phyloP scores from a whole-genome alignment of 257 asterid genomes.

The Solanum sejunctum region DNA sequence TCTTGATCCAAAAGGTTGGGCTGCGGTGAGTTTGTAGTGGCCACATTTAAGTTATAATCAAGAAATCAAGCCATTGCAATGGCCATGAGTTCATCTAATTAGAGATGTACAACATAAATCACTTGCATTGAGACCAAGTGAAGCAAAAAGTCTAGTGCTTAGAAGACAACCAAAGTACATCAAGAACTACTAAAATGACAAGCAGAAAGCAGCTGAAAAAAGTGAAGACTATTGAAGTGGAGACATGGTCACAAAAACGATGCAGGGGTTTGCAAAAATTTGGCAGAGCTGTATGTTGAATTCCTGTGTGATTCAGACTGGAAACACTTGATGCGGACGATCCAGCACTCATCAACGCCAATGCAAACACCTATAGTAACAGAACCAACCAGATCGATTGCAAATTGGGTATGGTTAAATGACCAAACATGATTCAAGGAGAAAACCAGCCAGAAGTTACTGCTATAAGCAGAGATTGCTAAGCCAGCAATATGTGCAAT shows the following conservation, averaged over 20 bases:
- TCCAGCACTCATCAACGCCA: constrained; percentile 77
- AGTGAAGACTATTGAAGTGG: constrained; percentile 59
- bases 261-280: constrained; percentile 76
- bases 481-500: background rate
- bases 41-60: background rate
- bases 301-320: constrained; percentile 70
- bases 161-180: constrained; percentile 51
- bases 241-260: constrained; percentile 58
- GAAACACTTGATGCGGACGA: constrained; percentile 86
- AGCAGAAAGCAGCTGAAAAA: constrained; percentile 56
- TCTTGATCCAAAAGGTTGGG: background rate
- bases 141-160: background rate
- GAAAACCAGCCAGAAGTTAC: background rate
- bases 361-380: constrained; percentile 45
- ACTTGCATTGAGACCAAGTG: background rate
- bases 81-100: background rate
- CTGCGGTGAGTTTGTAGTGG: background rate
- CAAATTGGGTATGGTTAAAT: too few species aligned
- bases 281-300: constrained; percentile 61
- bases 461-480: background rate
- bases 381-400: background rate
- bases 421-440: too few species aligned
- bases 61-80: background rate
- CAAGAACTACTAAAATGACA: constrained; percentile 50
- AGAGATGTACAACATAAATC: background rate